Percentiles rank a stretch among this genome's conserved stretches.
Evolutionary conservation across 805 yeast genomes (phyloP).

Genomic region (Tanozyma kutaoensis): DNA sequence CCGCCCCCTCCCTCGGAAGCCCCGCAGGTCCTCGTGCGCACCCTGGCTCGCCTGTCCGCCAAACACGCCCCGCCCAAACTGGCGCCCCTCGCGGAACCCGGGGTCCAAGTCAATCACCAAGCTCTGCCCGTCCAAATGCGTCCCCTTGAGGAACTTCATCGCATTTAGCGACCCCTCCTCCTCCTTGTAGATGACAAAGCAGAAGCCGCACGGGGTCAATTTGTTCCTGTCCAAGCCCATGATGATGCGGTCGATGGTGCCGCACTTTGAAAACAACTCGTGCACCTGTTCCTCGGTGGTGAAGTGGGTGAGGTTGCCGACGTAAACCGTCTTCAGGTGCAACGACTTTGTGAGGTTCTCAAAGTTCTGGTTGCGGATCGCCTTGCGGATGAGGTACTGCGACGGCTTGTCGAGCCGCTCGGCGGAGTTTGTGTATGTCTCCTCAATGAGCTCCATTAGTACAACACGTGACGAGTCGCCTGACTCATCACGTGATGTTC

Average conservation of each 20-base stretch:
- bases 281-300: constrained; percentile 92
- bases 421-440: constrained; percentile 37
- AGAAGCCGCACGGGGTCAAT: constrained; percentile 93
- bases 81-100: constrained; percentile 91
- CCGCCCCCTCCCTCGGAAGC: no score
- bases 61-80: constrained; percentile 82
- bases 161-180: constrained; percentile 70
- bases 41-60: no score
- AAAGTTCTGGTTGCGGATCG: constrained; percentile 36
- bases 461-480: no score
- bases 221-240: constrained; percentile 93
- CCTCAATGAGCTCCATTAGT: constrained; percentile 30
- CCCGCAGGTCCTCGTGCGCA: no score
- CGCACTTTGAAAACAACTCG: constrained; percentile 77
- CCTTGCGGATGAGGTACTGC: constrained; percentile 51
- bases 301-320: constrained; percentile 80
- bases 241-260: constrained; percentile 63
- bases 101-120: constrained; percentile 90
- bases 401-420: constrained; percentile 66
- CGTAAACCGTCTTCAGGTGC: constrained; percentile 67
- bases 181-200: constrained; percentile 69
- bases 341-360: constrained; percentile 55
- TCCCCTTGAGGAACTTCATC: constrained; percentile 67
- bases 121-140: constrained; percentile 71
- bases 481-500: no score